Percentiles rank a stretch among this genome's conserved stretches.
phyloP scores from a whole-genome alignment of 306 rosid genomes.

The Vachellia collinsii region DNA sequence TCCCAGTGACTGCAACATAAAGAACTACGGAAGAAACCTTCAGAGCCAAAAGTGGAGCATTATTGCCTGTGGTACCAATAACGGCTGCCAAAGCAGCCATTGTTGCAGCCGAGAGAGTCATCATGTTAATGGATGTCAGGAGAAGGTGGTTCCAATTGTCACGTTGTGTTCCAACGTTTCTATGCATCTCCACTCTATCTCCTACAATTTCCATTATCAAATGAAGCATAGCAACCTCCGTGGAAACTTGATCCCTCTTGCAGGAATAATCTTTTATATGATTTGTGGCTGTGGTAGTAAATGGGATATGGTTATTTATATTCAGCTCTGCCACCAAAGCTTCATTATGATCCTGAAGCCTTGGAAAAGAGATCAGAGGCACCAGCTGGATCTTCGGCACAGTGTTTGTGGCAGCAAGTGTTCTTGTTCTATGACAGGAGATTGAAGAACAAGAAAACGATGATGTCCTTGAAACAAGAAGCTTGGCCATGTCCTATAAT shows the following conservation, averaged over 20 bases:
- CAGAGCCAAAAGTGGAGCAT: conserved; percentile 51
- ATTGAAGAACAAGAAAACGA: conserved; percentile 26
- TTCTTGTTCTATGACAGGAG: conserved; percentile 9
- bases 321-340: conserved; percentile 47
- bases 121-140: conserved; percentile 54
- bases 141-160: conserved; percentile 83
- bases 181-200: conserved; percentile 85
- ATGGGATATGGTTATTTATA: conserved; percentile 28
- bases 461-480: conserved; percentile 31
- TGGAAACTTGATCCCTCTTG: background rate
- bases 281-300: conserved; percentile 17
- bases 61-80: background rate
- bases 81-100: conserved; percentile 65
- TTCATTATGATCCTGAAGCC: conserved; percentile 29
- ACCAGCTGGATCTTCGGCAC: conserved; percentile 37
- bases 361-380: conserved; percentile 40
- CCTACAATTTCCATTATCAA: conserved; percentile 59
- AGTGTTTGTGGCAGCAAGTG: conserved; percentile 39
- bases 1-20: conserved; percentile 62
- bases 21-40: conserved; percentile 70
- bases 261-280: conserved; percentile 20
- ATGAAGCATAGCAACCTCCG: conserved; percentile 51
- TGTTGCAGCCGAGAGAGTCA: conserved; percentile 75
- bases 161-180: conserved; percentile 69
- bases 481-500: conserved; percentile 46